A percentile compares a stretch with the other conserved stretches of the same genome.
Evolutionary conservation across 768 basidiomycete genomes (phyloP).

Genomic region (Tubosaeta sp.): DNA sequence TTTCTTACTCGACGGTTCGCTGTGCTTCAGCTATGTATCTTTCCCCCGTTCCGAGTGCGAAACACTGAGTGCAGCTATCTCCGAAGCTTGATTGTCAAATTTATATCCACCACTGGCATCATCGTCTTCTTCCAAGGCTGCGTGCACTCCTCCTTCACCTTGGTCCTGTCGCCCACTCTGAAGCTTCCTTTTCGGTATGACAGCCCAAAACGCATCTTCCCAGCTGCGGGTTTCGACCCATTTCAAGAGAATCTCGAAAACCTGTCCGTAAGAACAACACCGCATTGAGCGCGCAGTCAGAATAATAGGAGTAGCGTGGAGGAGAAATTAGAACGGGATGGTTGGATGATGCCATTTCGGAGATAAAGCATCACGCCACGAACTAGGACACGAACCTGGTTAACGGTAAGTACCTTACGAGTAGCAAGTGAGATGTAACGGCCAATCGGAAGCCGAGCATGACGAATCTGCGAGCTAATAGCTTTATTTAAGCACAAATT

Average conservation of each 20-base stretch:
- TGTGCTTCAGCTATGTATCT: neutral
- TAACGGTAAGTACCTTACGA: slow-evolving; percentile 95
- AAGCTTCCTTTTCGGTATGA: slow-evolving; percentile 92
- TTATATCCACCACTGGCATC: neutral
- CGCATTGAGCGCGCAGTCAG: slow-evolving; percentile 1
- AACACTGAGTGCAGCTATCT: neutral
- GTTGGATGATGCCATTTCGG: neutral
- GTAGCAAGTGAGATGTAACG: slow-evolving; percentile 82
- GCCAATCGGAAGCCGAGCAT: slow-evolving; percentile 93
- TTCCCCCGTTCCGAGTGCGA: neutral
- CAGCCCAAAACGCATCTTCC: slow-evolving; percentile 81
- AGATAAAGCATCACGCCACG: neutral
- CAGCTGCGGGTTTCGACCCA: slow-evolving; percentile 87
- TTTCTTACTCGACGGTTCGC: too few relatives aligned
- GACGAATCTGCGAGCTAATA: slow-evolving; percentile 62
- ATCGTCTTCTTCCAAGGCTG: neutral
- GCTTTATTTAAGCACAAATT: slow-evolving; percentile 90
- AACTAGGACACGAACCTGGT: slow-evolving; percentile 52
- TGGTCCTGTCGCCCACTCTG: slow-evolving; percentile 30
- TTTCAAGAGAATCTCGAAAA: slow-evolving; percentile 85
- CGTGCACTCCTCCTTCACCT: slow-evolving; percentile 7
- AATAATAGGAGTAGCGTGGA: neutral
- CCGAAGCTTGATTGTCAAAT: neutral
- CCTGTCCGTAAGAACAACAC: slow-evolving; percentile 30
- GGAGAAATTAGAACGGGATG: neutral